phyloP scores from a whole-genome alignment of 345 rosid genomes.

The Iberis pinnata region DNA sequence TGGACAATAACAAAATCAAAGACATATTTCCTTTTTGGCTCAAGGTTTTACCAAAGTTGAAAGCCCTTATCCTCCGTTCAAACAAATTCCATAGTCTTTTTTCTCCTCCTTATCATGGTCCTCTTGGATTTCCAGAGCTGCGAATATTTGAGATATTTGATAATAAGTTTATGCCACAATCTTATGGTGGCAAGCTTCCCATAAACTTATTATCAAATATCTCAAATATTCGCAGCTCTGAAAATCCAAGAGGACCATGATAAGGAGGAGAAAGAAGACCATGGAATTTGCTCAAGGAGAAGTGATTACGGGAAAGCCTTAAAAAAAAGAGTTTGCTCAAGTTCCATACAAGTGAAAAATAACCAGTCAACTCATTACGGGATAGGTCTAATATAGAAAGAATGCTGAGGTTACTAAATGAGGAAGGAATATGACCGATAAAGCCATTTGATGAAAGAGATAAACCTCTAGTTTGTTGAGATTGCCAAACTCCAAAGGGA shows the following conservation, averaged over 20 bases:
- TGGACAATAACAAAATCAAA: no score
- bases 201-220: no score
- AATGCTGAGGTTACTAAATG: conserved; percentile 5
- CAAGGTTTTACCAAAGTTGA: not conserved
- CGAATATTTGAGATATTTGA: no score
- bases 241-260: no score
- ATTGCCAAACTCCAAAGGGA: conserved; percentile 8
- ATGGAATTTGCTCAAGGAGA: not conserved
- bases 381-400: not conserved
- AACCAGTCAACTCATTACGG: conserved; percentile 5
- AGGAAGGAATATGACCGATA: conserved; percentile 9
- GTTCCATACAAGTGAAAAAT: not conserved
- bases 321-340: not conserved
- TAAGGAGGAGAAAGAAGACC: no score
- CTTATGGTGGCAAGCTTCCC: no score
- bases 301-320: not conserved
- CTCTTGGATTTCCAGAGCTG: no score
- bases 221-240: no score
- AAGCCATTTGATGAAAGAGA: conserved; percentile 14
- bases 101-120: no score
- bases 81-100: not conserved
- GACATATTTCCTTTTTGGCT: not conserved
- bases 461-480: conserved; percentile 10
- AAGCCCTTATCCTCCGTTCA: not conserved
- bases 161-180: no score